A percentile compares a stretch with the other conserved stretches of the same genome.
phyloP scores from a whole-genome alignment of 2,329 filamentous ascomycete species.

The Talaromyces sp. region DNA sequence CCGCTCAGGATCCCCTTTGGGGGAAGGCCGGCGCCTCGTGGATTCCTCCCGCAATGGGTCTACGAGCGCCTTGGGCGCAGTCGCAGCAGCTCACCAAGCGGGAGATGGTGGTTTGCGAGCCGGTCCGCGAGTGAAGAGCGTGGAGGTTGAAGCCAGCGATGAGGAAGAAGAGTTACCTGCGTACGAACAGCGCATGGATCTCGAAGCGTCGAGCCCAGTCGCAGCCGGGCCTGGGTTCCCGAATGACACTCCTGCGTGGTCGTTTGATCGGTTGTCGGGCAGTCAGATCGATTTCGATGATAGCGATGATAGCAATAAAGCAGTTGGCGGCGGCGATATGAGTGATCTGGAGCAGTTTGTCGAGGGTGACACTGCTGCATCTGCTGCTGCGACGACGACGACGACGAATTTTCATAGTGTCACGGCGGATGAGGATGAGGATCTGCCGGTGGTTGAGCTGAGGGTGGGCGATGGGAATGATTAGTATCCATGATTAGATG shows the following conservation, averaged over 20 bases:
- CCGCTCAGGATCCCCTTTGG: slow-evolving; percentile 51
- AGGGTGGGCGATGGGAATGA: slow-evolving; percentile 29
- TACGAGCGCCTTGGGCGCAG: slow-evolving; percentile 80
- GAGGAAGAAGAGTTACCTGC: slow-evolving; percentile 25
- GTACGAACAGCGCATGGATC: slow-evolving; percentile 23
- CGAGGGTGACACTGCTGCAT: slow-evolving; percentile 7
- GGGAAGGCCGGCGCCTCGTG: slow-evolving; percentile 85
- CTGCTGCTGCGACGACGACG: slow-evolving; percentile 12
- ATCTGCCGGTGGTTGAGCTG: slow-evolving; percentile 39
- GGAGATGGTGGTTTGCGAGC: slow-evolving; percentile 56
- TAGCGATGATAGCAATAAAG: slow-evolving; percentile 32
- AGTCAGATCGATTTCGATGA: slow-evolving; percentile 31
- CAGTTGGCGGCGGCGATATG: slow-evolving; percentile 32
- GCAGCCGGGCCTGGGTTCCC: not conserved
- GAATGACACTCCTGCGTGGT: slow-evolving; percentile 26
- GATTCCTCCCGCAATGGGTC: slow-evolving; percentile 83
- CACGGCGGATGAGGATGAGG: slow-evolving; percentile 26
- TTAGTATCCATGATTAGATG: not conserved
- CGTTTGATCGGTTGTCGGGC: slow-evolving; percentile 29
- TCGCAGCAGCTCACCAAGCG: slow-evolving; percentile 67
- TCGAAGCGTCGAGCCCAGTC: slow-evolving; percentile 24
- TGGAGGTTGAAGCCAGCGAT: slow-evolving; percentile 18
- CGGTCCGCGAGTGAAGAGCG: slow-evolving; percentile 31
- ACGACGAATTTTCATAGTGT: slow-evolving; percentile 12
- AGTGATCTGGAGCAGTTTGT: slow-evolving; percentile 20